These are phyloP conservation scores for Chalaropsis thielavioides DNA, from an alignment of 2,329 filamentous ascomycete species.

Conservation along the genomic window DNA sequence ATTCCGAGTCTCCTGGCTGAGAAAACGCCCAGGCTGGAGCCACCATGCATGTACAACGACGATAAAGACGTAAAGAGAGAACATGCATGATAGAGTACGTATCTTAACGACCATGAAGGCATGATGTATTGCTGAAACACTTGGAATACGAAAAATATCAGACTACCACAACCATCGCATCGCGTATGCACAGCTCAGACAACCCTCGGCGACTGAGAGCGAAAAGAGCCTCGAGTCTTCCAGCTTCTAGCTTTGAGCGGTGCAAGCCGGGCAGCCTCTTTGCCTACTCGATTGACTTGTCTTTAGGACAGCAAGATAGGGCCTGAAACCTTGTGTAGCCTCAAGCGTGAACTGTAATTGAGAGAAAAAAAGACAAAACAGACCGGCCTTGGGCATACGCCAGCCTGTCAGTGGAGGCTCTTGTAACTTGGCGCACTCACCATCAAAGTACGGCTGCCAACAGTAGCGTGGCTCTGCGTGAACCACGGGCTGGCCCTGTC, in stretches of 20 bases:
- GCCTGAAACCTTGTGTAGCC: not conserved
- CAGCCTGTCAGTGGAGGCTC: not conserved
- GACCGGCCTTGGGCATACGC: not conserved
- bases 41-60: not conserved
- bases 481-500: not conserved
- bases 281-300: not conserved
- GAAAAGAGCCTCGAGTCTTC: not conserved
- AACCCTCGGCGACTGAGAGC: not conserved
- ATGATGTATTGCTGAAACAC: not conserved
- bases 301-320: not conserved
- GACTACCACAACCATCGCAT: not conserved
- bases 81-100: not conserved
- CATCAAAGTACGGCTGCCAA: not conserved
- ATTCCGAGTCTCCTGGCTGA: not conserved
- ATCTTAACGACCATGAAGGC: too few relatives aligned
- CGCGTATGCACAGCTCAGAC: not conserved
- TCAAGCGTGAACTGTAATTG: not conserved
- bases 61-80: too few relatives aligned
- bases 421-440: not conserved
- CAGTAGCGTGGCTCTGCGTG: not conserved
- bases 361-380: not conserved
- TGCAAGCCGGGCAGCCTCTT: not conserved
- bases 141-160: not conserved
- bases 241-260: too few relatives aligned
- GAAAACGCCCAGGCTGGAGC: too few relatives aligned